Base-by-base conservation (phyloP, 768 basidiomycete species). In the Mycena rebaudengoi region DNA sequence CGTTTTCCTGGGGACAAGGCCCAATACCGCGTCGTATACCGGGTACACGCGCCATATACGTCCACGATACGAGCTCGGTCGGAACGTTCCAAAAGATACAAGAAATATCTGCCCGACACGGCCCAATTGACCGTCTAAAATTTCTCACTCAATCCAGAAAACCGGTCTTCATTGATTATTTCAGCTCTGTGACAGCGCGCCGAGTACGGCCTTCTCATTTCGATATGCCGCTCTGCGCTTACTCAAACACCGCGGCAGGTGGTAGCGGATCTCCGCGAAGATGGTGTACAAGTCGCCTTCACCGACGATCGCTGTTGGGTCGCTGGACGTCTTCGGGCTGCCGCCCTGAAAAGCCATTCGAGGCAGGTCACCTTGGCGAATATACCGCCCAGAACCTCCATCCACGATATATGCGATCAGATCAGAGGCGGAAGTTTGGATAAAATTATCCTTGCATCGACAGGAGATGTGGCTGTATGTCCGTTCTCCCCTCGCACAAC, bases 361-460 rank as follows among this genome's bases (percentile, higher is more conserved):
- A 37, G 54, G 29, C 25, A 20, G n/a, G 54, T 66, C 16, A 4
- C 48, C 3, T 35, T 66, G 43, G 33, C 26, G 2, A 29, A 26
- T 7, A 43, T 66, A 18, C 65, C 65, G 3, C 20, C 25, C 26
- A 10, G 46, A 21, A 52, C 60, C 1, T 29, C 60, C 14, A 25
- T 58, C 10, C 21, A 43, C 11, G 65, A 66, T 1, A 4, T 66
- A 8, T 43, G 32, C n/a, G 60, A 62, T 60, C 28, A 39, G 14
- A 57, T 66, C 28, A 46, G 65, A 51, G 65, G 60, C 16, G 65
- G 65, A 11, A n/a, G 40, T 11, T n/a, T 66, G 7, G 26, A 62
- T 13, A 40, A 35, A 41, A 50, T 66, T 13, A 23, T 14, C 10
- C 33, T 40, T 10, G 3, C n/a, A 21, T 60, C 65, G 4, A 25